phyloP scores from a whole-genome alignment of 768 basidiomycete species.

The Mycena olivaceomarginata region DNA sequence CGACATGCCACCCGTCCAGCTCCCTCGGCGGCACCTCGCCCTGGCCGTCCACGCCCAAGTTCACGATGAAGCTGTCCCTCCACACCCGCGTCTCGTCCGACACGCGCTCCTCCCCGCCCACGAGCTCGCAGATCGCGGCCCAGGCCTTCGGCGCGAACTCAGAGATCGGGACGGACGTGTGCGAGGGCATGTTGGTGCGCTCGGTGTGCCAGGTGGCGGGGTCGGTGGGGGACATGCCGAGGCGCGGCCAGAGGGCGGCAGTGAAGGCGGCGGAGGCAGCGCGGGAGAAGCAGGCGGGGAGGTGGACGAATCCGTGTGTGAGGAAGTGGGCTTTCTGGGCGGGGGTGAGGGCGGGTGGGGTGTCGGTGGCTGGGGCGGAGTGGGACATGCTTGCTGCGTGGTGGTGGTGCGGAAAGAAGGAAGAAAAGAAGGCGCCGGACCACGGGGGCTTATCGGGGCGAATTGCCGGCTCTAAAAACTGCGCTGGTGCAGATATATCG shows the following conservation, averaged over 20 bases:
- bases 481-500: no score
- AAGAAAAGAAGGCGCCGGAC: no score
- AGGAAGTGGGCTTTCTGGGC: slow-evolving; percentile 74
- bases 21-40: slow-evolving; percentile 60
- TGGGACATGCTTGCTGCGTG: slow-evolving; percentile 15
- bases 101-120: slow-evolving; percentile 77
- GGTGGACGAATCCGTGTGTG: slow-evolving; percentile 71
- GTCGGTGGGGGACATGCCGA: slow-evolving; percentile 72
- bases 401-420: no score
- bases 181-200: slow-evolving; percentile 74
- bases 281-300: slow-evolving; percentile 71
- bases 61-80: slow-evolving; percentile 80
- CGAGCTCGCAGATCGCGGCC: slow-evolving; percentile 76
- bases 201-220: slow-evolving; percentile 73
- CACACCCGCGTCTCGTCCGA: slow-evolving; percentile 67
- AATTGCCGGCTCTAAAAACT: no score
- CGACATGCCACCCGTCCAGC: slow-evolving; percentile 80
- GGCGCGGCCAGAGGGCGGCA: slow-evolving; percentile 69
- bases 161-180: slow-evolving; percentile 65
- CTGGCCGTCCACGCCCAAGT: slow-evolving; percentile 69
- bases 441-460: no score
- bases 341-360: slow-evolving; percentile 49
- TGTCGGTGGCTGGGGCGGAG: not conserved
- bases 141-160: slow-evolving; percentile 76
- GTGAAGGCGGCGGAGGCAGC: slow-evolving; percentile 72